Percentiles rank a stretch among this genome's conserved stretches.
These are phyloP conservation scores for Gracilaria domingensis DNA, from an alignment of 23 red algal species.

Conservation along the genomic window DNA sequence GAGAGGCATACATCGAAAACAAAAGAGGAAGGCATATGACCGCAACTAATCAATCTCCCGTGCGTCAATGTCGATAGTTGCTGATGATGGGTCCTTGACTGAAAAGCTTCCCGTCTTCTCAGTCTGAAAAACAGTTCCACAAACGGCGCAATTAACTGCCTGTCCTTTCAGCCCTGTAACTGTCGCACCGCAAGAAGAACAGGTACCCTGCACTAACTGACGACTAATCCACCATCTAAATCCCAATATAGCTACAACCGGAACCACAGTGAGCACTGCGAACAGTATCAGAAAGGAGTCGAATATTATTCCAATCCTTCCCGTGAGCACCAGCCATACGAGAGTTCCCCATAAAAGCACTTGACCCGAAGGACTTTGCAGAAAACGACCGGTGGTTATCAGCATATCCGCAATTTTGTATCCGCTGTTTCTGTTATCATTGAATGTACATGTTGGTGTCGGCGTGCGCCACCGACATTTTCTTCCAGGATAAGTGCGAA, in stretches of 20 bases:
- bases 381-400: conserved; percentile 64
- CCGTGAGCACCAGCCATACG: conserved; percentile 86
- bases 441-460: conserved; percentile 28
- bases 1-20: conserved; percentile 10
- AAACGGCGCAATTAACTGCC: conserved; percentile 75
- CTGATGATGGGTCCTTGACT: conserved; percentile 70
- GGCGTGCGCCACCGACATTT: background rate
- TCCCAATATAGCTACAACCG: conserved; percentile 66
- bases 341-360: conserved; percentile 75
- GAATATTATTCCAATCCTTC: conserved; percentile 87
- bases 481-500: background rate
- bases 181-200: conserved; percentile 68
- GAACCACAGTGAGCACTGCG: conserved; percentile 74
- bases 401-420: conserved; percentile 52
- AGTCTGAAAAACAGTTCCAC: conserved; percentile 68
- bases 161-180: conserved; percentile 76
- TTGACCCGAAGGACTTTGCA: conserved; percentile 73
- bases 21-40: background rate
- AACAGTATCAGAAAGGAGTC: conserved; percentile 90
- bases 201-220: conserved; percentile 75
- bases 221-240: conserved; percentile 87
- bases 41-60: conserved; percentile 57
- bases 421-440: conserved; percentile 34
- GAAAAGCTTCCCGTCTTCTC: conserved; percentile 77
- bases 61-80: conserved; percentile 87